Evolutionary conservation across 345 rosid genomes (phyloP), one percentile per base, ranked within the genome.

Genomic region (Trapa bicornis): DNA sequence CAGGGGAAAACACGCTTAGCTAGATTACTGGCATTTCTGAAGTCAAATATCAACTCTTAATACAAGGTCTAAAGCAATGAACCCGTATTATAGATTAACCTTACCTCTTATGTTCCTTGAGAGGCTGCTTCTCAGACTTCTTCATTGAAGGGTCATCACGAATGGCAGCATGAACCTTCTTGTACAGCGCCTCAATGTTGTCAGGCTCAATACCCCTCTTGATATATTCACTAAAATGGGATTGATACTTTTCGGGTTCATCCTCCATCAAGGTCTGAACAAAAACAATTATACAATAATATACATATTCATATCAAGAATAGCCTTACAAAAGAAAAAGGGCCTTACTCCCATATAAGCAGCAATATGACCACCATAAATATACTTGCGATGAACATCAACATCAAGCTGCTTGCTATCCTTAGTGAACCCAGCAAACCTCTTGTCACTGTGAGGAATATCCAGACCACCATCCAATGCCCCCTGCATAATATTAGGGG

Each of bases 381-480:
- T 78, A 74, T 91, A 88, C 76, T 87, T 87, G 75, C 83, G 78
- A 74, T 91, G 97, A 72, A 82, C 77, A 35, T 88, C 97, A 63
- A 87, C 78, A 81, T 88, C 86, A 39, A 91, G 96, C 74, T 84
- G 91, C 77, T 87, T 85, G 63, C 75, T 53, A 0, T 87, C 89
- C 79, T 85, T 87, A 2, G 77, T 75, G 64, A 88, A 91, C 36
- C 96, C 96, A 36, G 96, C 93, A 56, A 88, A 91, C 50, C 97
- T 76, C 84, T 91, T 87, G 33, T 85, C 97, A 42, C 96, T 84
- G 69, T 91, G 93, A 14, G 96, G 96, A 67, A 91, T 85, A 71
- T 91, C 96, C 73, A 91, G 76, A 17, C 94, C 94, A 50, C 85
- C 94, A 82, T 87, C 94, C 78, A 86, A 73, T 43, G 96, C 93